Percentiles rank a stretch among this genome's conserved stretches.
Evolutionary conservation across 2,329 filamentous ascomycete genomes (phyloP).

Genomic region (Colletotrichum coccodes): DNA sequence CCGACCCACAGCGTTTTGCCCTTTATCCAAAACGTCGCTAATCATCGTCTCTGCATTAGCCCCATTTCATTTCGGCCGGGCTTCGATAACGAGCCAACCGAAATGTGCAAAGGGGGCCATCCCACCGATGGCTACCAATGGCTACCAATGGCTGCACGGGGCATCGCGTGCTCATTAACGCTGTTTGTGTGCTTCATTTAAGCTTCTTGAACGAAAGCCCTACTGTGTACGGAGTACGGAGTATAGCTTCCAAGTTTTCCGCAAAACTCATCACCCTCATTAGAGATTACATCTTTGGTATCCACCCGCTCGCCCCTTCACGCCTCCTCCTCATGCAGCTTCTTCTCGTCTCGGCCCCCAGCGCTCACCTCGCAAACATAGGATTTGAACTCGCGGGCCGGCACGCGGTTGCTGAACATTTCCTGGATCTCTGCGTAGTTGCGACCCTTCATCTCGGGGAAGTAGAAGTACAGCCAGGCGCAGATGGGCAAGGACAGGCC

Average conservation of each 20-base stretch:
- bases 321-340: slow-evolving; percentile 21
- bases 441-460: slow-evolving; percentile 33
- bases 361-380: slow-evolving; percentile 26
- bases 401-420: slow-evolving; percentile 28
- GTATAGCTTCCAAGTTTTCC: neutral
- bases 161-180: slow-evolving; percentile 4
- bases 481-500: slow-evolving; percentile 41
- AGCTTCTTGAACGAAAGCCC: slow-evolving; percentile 21
- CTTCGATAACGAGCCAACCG: slow-evolving; percentile 17
- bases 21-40: slow-evolving; percentile 30
- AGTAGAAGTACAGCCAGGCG: slow-evolving; percentile 28
- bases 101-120: slow-evolving; percentile 7
- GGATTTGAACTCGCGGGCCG: slow-evolving; percentile 25
- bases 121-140: slow-evolving; percentile 17
- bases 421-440: slow-evolving; percentile 34
- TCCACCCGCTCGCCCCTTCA: slow-evolving; percentile 24
- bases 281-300: slow-evolving; percentile 5
- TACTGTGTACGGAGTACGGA: too few relatives aligned
- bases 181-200: slow-evolving; percentile 22
- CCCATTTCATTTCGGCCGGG: slow-evolving; percentile 26
- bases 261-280: neutral
- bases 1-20: slow-evolving; percentile 18
- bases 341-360: slow-evolving; percentile 16
- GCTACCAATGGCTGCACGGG: neutral
- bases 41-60: slow-evolving; percentile 28